Base-by-base conservation (phyloP, 352 stramenopile genomes). In the Globisporangium nodosum region DNA sequence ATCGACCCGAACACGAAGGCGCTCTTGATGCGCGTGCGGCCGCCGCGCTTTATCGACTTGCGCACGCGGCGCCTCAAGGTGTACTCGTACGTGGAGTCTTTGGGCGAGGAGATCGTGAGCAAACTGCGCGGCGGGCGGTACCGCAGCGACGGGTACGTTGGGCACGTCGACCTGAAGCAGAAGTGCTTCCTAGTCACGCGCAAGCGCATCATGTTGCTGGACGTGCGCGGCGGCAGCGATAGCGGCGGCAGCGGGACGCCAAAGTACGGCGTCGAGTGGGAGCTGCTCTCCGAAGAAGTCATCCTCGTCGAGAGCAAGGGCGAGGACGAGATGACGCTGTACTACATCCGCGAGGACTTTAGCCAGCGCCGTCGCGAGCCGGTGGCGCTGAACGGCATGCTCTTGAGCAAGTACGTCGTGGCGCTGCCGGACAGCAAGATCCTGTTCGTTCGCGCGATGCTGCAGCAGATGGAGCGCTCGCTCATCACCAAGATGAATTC, bases 41-140 rank as follows among this genome's bases (percentile, higher is more conserved):
- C 86, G 6, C 86, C 86, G 40, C 82, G 86, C 3, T 77, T 91
- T 61, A 93, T 96, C 54, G 78, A 94, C 56, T 45, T 88, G 21
- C 81, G 83, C n/a, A 93, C 84, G 16, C 78, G 87, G 46, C 57
- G 74, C 11, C 70, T 96, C 5, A 96, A 91, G 49, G 74, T 88
- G 2, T 96, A 92, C 53, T 96, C 86, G 40, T 96, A 93, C 54
- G 78, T 96, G 27, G 82, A 96, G 54, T 90, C 86, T 2, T 74
- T 91, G n/a, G 86, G 86, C 1, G 86, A 96, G 66, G 86, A 96
- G 55, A 85, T 96, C 52, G 82, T 94, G 39, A 71, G 81, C 47
- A 92, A 90, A 51, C 73, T 96, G 7, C 78, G 78, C 12, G 84
- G 82, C 48, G 84, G 81, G 12, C 74, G 81, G n/a, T 92, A 91